Conservation (phyloP, 2,329 filamentous ascomycete genomes). For the Dryadomyces quercivorus region DNA sequence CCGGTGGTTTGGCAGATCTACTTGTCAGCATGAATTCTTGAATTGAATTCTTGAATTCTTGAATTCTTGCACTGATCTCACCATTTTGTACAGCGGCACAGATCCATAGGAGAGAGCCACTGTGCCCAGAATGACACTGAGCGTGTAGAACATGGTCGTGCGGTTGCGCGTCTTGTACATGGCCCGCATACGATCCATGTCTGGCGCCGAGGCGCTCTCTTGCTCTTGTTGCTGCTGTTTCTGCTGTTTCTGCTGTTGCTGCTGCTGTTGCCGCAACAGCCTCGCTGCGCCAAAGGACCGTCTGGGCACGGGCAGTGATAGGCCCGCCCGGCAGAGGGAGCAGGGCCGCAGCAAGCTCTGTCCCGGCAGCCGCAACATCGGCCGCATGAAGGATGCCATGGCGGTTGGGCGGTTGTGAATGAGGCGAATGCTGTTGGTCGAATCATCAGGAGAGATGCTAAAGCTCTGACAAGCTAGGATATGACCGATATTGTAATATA, state of each 20-base stretch:
- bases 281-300: neutral
- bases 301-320: neutral
- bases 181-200: constrained; percentile 52
- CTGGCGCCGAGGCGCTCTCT: constrained; percentile 22
- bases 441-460: constrained; percentile 3
- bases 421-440: neutral
- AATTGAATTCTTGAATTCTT: neutral
- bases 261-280: no score
- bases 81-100: constrained; percentile 82
- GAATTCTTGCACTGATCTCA: constrained; percentile 20
- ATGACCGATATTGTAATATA: no score
- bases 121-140: constrained; percentile 68
- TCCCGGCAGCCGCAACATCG: neutral
- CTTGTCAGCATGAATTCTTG: neutral
- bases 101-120: constrained; percentile 73
- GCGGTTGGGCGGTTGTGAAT: neutral
- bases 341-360: constrained; percentile 2
- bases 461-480: neutral
- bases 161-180: constrained; percentile 56
- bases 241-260: neutral
- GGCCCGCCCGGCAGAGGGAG: neutral
- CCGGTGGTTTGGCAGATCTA: constrained; percentile 77
- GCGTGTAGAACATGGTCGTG: constrained; percentile 54
- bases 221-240: neutral
- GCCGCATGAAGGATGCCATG: constrained; percentile 6